phyloP scores from a whole-genome alignment of 1,284 basidiomycete species.

The Puccinia novopanici region DNA sequence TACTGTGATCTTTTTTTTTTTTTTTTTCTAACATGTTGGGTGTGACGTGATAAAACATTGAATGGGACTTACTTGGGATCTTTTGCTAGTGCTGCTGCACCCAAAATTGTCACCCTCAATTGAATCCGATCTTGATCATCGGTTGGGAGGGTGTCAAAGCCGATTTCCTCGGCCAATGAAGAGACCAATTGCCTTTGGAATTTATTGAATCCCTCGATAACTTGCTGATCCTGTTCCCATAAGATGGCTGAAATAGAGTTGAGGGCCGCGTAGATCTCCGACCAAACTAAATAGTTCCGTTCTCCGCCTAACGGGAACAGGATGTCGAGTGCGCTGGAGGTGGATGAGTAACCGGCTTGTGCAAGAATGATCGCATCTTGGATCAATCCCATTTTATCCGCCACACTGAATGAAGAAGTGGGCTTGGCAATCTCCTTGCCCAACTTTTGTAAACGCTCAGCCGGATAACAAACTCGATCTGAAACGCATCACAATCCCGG shows the following conservation, averaged over 20 bases:
- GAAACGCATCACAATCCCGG: background rate
- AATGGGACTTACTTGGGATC: constrained; percentile 64
- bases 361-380: constrained; percentile 78
- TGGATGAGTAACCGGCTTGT: constrained; percentile 74
- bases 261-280: constrained; percentile 35
- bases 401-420: constrained; percentile 71
- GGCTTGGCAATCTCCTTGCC: constrained; percentile 74
- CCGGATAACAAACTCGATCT: constrained; percentile 85
- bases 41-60: no score
- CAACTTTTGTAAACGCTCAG: constrained; percentile 76
- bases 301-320: constrained; percentile 60
- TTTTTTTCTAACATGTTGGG: no score
- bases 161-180: constrained; percentile 35
- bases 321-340: constrained; percentile 75
- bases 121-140: constrained; percentile 50
- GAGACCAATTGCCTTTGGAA: constrained; percentile 40
- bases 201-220: constrained; percentile 38
- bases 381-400: constrained; percentile 83
- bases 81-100: constrained; percentile 58
- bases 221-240: constrained; percentile 40
- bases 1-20: no score
- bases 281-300: constrained; percentile 52
- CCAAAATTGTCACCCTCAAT: constrained; percentile 45
- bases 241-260: constrained; percentile 35
- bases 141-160: constrained; percentile 38